phyloP scores from a whole-genome alignment of 2,329 filamentous ascomycete species.

The Harringtonia aguacate region DNA sequence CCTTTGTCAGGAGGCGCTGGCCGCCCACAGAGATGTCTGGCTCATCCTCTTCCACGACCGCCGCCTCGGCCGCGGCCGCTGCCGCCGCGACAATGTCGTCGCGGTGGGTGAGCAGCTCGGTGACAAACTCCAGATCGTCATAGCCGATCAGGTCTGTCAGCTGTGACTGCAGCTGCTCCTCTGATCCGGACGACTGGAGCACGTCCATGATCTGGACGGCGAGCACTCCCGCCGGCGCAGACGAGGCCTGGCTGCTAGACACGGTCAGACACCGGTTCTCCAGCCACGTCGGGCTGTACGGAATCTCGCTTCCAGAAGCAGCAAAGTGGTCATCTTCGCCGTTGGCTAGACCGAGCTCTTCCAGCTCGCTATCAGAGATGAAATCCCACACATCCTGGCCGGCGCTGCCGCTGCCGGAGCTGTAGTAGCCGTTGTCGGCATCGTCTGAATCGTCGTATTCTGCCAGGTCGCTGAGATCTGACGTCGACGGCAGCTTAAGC shows the following conservation, averaged over 20 bases:
- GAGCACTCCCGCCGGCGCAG: constrained; percentile 50
- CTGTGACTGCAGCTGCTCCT: constrained; percentile 84
- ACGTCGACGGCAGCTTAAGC: constrained; percentile 39
- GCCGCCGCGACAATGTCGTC: constrained; percentile 48
- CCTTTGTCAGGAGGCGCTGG: constrained; percentile 55
- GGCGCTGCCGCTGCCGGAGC: constrained; percentile 34
- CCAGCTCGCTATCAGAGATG: constrained; percentile 65
- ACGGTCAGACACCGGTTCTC: constrained; percentile 55
- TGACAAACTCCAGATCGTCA: constrained; percentile 86
- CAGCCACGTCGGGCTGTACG: constrained; percentile 61
- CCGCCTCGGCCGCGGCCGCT: constrained; percentile 15
- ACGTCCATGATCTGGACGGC: constrained; percentile 68
- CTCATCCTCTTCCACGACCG: neutral
- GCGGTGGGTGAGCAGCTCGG: constrained; percentile 75
- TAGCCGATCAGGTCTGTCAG: constrained; percentile 87
- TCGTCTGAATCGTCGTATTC: constrained; percentile 43
- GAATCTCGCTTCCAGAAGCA: neutral
- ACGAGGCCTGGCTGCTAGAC: constrained; percentile 47
- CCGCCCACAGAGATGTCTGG: constrained; percentile 18
- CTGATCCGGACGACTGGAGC: constrained; percentile 53
- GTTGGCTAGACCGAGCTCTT: constrained; percentile 39
- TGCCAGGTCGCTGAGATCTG: constrained; percentile 18
- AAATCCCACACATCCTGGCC: constrained; percentile 89
- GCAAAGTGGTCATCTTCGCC: constrained; percentile 22
- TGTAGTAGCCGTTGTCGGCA: constrained; percentile 31